Conservation (phyloP, 768 basidiomycete genomes). For the Rhodotorula sphaerocarpa region DNA sequence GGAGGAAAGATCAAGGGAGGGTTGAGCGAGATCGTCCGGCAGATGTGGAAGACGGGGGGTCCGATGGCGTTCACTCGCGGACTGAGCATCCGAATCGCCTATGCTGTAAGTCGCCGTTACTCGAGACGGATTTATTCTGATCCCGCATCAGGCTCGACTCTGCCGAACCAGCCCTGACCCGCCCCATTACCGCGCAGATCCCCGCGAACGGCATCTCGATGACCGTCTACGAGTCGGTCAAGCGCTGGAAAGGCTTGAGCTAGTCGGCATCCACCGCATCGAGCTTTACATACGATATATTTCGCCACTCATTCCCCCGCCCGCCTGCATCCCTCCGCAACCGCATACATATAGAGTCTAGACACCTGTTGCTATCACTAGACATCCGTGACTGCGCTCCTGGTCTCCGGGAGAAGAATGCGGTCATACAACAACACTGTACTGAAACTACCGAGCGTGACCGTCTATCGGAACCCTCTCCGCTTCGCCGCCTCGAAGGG, state of each 20-base stretch:
- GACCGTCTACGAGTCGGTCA: conserved; percentile 35
- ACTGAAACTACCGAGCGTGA: too few species aligned
- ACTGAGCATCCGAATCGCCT: conserved; percentile 31
- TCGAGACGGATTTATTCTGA: neutral
- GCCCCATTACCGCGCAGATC: conserved; percentile 4
- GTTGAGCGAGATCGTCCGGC: conserved; percentile 24
- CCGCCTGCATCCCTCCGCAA: too few species aligned
- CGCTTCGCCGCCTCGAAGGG: too few species aligned
- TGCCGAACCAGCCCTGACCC: neutral
- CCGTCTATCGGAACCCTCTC: too few species aligned
- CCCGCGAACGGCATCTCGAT: conserved; percentile 36
- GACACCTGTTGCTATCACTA: neutral
- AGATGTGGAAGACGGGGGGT: conserved; percentile 27
- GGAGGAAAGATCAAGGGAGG: conserved; percentile 16
- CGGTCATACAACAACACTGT: too few species aligned
- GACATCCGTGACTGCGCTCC: too few species aligned
- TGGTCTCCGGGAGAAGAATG: too few species aligned
- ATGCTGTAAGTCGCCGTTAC: conserved; percentile 34
- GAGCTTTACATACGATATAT: neutral
- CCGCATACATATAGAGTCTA: neutral
- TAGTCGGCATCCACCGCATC: neutral
- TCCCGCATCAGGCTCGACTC: too few species aligned
- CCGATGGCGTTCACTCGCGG: conserved; percentile 32
- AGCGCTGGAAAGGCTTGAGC: conserved; percentile 29
- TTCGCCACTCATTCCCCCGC: too few species aligned